phyloP scores from a whole-genome alignment of 768 basidiomycete species.

The Boletus pseudopeckii region DNA sequence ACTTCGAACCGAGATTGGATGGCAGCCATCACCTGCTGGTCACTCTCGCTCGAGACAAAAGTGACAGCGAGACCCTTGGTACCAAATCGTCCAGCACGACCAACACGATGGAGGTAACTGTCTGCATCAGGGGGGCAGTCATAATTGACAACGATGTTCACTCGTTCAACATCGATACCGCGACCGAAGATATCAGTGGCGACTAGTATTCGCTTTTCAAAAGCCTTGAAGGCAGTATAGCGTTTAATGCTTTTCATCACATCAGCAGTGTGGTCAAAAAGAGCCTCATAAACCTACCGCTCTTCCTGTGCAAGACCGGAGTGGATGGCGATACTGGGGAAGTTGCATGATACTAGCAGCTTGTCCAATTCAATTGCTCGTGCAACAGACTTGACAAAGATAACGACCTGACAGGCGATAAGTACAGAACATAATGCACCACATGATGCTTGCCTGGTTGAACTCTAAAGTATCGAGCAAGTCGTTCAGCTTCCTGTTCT shows the following conservation, averaged over 20 bases:
- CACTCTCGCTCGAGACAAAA: conserved; percentile 88
- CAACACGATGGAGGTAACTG: conserved; percentile 97
- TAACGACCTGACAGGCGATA: conserved; percentile 72
- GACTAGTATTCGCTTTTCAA: conserved; percentile 98
- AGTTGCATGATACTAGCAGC: conserved; percentile 93
- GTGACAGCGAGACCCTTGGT: conserved; percentile 99
- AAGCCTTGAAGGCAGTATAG: conserved; percentile 98
- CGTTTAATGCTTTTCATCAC: conserved; percentile 68
- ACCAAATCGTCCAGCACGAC: conserved; percentile 98
- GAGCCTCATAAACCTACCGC: conserved; percentile 56
- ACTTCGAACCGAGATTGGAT: conserved; percentile 98
- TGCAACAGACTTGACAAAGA: conserved; percentile 98
- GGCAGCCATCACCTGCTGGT: conserved; percentile 89
- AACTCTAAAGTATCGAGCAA: conserved; percentile 94
- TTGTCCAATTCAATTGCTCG: conserved; percentile 97
- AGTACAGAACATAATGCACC: neutral
- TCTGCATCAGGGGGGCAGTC: conserved; percentile 97
- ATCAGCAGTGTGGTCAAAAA: conserved; percentile 3
- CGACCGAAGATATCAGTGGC: conserved; percentile 99
- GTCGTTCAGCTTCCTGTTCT: conserved; percentile 97
- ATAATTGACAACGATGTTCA: conserved; percentile 99
- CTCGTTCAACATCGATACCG: conserved; percentile 99
- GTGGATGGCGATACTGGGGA: conserved; percentile 97
- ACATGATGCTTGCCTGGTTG: conserved; percentile 69
- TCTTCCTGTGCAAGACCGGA: conserved; percentile 94